Evolutionary conservation across 768 basidiomycete genomes (phyloP).

Genomic region (Pleurotus tuoliensis): DNA sequence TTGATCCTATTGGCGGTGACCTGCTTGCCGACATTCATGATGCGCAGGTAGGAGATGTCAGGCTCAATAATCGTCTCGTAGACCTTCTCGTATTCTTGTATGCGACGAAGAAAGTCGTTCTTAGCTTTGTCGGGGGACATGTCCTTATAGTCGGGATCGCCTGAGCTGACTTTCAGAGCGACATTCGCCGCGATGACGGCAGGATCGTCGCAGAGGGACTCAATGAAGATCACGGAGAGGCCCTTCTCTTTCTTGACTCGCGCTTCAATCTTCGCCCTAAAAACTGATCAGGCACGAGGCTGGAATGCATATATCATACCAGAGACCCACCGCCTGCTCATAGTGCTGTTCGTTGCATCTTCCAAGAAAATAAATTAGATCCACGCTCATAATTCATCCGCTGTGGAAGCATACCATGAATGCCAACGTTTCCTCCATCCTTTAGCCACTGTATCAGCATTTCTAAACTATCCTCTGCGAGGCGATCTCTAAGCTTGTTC

Average conservation of each 20-base stretch:
- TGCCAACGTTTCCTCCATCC: slow-evolving; percentile 94
- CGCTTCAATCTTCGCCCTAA: slow-evolving; percentile 76
- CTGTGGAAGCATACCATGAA: slow-evolving; percentile 66
- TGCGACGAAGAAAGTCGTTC: slow-evolving; percentile 86
- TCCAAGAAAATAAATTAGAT: not conserved
- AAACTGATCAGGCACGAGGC: not conserved
- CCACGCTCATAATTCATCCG: not conserved
- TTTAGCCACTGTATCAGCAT: slow-evolving; percentile 95
- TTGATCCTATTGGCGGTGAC: slow-evolving; percentile 85
- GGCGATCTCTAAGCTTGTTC: slow-evolving; percentile 68
- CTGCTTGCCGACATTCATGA: slow-evolving; percentile 89
- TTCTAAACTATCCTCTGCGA: slow-evolving; percentile 90
- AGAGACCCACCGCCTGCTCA: slow-evolving; percentile 54
- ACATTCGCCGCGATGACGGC: slow-evolving; percentile 93
- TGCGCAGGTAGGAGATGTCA: slow-evolving; percentile 84
- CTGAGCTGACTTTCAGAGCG: slow-evolving; percentile 90
- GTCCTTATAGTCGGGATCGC: slow-evolving; percentile 97
- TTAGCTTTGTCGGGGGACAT: slow-evolving; percentile 82
- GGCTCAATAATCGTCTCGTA: slow-evolving; percentile 96
- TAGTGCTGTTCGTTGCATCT: slow-evolving; percentile 98
- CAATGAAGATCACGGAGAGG: slow-evolving; percentile 87
- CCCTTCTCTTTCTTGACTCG: slow-evolving; percentile 86
- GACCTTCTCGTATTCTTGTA: slow-evolving; percentile 89
- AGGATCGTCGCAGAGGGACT: slow-evolving; percentile 93
- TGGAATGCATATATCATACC: not conserved